Evolutionary conservation across 805 yeast species (phyloP).

Genomic region (Soucietia sequanensis): DNA sequence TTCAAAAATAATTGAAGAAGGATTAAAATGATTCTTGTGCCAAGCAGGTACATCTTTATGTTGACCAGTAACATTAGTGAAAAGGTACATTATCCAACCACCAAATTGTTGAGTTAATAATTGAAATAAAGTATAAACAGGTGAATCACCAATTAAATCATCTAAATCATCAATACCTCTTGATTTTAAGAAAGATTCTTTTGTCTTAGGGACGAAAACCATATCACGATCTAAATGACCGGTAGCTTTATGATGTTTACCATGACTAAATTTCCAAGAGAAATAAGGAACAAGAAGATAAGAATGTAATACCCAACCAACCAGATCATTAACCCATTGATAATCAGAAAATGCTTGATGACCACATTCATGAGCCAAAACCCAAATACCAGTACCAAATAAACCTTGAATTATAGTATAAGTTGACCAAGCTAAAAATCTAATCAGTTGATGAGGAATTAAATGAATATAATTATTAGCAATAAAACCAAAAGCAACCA

Average conservation of each 20-base stretch:
- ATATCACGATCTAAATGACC: slow-evolving; percentile 80
- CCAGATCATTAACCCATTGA: slow-evolving; percentile 68
- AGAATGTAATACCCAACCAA: slow-evolving; percentile 84
- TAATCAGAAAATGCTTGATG: slow-evolving; percentile 82
- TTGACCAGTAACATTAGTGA: slow-evolving; percentile 78
- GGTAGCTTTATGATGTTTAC: slow-evolving; percentile 88
- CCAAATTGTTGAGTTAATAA: slow-evolving; percentile 69
- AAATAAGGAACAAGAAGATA: slow-evolving; percentile 79
- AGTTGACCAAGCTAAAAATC: slow-evolving; percentile 58
- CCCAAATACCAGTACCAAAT: slow-evolving; percentile 79
- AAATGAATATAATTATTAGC: slow-evolving; percentile 56
- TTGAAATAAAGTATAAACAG: slow-evolving; percentile 56
- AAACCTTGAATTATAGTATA: slow-evolving; percentile 60
- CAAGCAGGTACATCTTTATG: slow-evolving; percentile 46
- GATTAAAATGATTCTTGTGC: slow-evolving; percentile 67
- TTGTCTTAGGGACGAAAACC: slow-evolving; percentile 78
- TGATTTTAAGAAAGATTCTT: slow-evolving; percentile 49
- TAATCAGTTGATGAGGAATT: slow-evolving; percentile 39
- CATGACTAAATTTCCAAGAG: slow-evolving; percentile 82
- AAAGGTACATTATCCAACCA: slow-evolving; percentile 72
- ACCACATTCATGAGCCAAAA: slow-evolving; percentile 89
- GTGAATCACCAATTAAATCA: slow-evolving; percentile 73
- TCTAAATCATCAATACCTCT: slow-evolving; percentile 38
- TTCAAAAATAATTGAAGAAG: slow-evolving; percentile 72
- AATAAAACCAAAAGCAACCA: slow-evolving; percentile 49